A percentile compares a stretch with the other conserved stretches of the same genome.
Evolutionary conservation across 139 green algal species (phyloP).

Genomic region (Astrephomene gubernaculifera): DNA sequence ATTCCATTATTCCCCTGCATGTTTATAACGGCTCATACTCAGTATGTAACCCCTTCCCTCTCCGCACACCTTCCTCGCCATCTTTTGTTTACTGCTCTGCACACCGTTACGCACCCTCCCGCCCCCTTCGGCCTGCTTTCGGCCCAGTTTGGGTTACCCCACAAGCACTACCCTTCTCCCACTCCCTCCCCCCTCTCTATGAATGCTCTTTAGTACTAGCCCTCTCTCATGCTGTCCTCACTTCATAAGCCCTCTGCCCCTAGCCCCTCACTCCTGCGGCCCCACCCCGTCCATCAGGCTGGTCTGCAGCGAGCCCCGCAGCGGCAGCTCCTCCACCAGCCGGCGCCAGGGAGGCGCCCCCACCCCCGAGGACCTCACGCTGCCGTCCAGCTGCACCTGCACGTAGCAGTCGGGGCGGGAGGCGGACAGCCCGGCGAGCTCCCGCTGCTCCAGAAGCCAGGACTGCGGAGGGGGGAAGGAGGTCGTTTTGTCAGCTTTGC

Average conservation of each 20-base stretch:
- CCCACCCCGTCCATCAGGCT: conserved; percentile 79
- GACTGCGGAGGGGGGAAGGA: conserved; percentile 42
- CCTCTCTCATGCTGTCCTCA: too few species aligned
- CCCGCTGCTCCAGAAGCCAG: conserved; percentile 87
- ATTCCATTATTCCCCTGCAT: too few species aligned
- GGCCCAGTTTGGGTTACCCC: too few species aligned
- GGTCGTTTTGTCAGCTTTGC: too few species aligned
- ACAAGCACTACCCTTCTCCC: too few species aligned
- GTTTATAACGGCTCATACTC: too few species aligned
- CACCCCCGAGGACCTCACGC: conserved; percentile 78
- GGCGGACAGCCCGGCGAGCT: conserved; percentile 55
- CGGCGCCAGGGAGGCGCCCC: conserved; percentile 83
- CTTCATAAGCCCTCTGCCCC: neutral
- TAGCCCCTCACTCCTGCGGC: conserved; percentile 11
- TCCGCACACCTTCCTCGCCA: too few species aligned
- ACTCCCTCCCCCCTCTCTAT: neutral
- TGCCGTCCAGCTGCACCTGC: conserved; percentile 91
- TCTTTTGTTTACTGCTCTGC: too few species aligned
- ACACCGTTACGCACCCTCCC: too few species aligned
- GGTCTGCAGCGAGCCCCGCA: conserved; percentile 77
- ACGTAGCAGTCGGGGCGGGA: conserved; percentile 62
- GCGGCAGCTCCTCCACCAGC: conserved; percentile 86
- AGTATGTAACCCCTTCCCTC: too few species aligned
- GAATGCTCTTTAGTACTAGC: too few species aligned
- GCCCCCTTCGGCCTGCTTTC: too few species aligned